Evolutionary conservation across 2,329 filamentous ascomycete genomes (phyloP), one percentile per base, ranked within the genome.

Genomic region (Pseudogymnoascus sp.): DNA sequence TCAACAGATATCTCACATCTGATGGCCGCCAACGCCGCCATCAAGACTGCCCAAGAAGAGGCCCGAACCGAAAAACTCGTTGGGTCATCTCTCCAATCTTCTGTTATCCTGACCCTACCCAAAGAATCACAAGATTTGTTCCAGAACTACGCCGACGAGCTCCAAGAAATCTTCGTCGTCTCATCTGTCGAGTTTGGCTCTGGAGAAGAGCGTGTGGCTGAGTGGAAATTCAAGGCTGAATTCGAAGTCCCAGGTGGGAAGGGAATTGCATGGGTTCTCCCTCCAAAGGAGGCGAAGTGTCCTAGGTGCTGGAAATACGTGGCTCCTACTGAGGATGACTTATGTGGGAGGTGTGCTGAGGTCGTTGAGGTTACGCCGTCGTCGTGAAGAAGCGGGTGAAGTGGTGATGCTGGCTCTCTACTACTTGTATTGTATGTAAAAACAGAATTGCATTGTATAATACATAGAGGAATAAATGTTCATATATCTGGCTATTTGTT

Each of bases 281-380:
- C 81, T 8, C 81, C 86, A 0, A 73, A 74, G 12, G 75, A 77
- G 11, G 76, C 80, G 56, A 99, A 97, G 75, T 99, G 95, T 73
- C 81, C 84, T 0, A 82, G 95, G 60, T 99, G 95, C 77, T 99
- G 95, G 95, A 85, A 89, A 66, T 96, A 91, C 74, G 81, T 89
- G 23, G 87, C 89, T n/a, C 78, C 82, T n/a, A 76, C 76, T 59
- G 81, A 88, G 68, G 85, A 89, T 16, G 74, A 78, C 40, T 77
- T 96, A 16, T 97, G 93, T 75, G 76, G 75, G 59, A 80, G 91
- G 71, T 97, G 93, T 73, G 85, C 87, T 31, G 82, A 84, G 11
- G 84, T 88, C 37, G 82, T 93, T 5, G 49, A 21, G 28, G n/a
- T 9, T 31, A 31, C 28, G 28, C 28, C 28, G 28, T n/a, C 16